A percentile compares a stretch with the other conserved stretches of the same genome.
phyloP scores from a whole-genome alignment of 257 asterid species.

The Salvia hispanica region DNA sequence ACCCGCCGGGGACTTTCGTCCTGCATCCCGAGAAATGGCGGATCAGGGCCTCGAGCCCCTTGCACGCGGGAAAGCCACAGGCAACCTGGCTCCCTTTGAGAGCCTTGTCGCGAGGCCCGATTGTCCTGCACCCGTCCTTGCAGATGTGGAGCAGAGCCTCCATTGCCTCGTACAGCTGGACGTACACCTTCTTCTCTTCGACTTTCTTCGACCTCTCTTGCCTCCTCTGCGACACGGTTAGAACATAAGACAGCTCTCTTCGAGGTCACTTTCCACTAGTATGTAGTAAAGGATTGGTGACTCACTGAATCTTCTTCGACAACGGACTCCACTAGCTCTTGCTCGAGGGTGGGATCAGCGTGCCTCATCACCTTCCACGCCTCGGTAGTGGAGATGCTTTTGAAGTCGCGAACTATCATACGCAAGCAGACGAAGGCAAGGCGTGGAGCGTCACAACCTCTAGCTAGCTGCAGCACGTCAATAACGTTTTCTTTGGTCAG shows the following conservation, averaged over 20 bases:
- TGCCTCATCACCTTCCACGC: slow-evolving; percentile 90
- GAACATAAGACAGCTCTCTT: slow-evolving; percentile 13
- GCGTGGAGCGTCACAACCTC: slow-evolving; percentile 70
- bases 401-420: slow-evolving; percentile 65
- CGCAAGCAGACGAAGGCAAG: slow-evolving; percentile 59
- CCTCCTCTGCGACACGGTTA: slow-evolving; percentile 53
- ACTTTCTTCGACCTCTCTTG: slow-evolving; percentile 66
- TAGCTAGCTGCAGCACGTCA: slow-evolving; percentile 80
- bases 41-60: slow-evolving; percentile 74
- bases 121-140: slow-evolving; percentile 85
- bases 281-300: slow-evolving; percentile 12
- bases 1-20: slow-evolving; percentile 84
- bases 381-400: slow-evolving; percentile 65
- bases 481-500: slow-evolving; percentile 63
- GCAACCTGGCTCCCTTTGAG: slow-evolving; percentile 57
- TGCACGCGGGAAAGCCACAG: slow-evolving; percentile 76
- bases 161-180: slow-evolving; percentile 90
- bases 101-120: slow-evolving; percentile 78
- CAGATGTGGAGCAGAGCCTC: slow-evolving; percentile 88
- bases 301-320: slow-evolving; percentile 92
- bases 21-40: slow-evolving; percentile 78
- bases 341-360: slow-evolving; percentile 75
- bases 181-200: slow-evolving; percentile 75
- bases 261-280: not conserved
- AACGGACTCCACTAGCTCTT: slow-evolving; percentile 68